These are phyloP conservation scores for Bolboschoenus planiculmis DNA, from an alignment of 176 grass and related monocot species.

Conservation along the genomic window DNA sequence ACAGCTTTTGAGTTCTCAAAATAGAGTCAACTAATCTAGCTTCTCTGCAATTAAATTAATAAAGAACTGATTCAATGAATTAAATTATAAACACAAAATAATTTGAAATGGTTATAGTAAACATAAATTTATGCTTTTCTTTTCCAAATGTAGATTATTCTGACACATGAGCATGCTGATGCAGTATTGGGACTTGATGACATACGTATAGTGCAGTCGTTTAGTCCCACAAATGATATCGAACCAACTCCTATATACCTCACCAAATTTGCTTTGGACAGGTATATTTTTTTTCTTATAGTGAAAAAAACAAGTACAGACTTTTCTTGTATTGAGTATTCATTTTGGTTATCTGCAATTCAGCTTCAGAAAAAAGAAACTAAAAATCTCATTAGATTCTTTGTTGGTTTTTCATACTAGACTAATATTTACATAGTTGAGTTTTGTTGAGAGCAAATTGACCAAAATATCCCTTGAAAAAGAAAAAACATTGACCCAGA, in stretches of 20 bases:
- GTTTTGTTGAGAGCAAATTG: background rate
- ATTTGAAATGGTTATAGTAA: background rate
- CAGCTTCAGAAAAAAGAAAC: background rate
- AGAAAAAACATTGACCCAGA: background rate
- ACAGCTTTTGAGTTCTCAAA: background rate
- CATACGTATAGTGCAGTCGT: conserved; percentile 66
- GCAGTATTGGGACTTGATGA: conserved; percentile 91
- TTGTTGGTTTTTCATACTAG: background rate
- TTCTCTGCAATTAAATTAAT: background rate
- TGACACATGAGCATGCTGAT: conserved; percentile 96
- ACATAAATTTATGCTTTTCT: background rate
- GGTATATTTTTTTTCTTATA: conserved; percentile 34
- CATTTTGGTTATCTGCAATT: background rate
- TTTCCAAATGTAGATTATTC: conserved; percentile 60
- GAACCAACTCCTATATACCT: conserved; percentile 87
- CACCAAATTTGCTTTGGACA: conserved; percentile 75
- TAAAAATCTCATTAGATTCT: background rate
- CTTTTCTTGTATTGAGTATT: background rate
- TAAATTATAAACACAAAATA: background rate
- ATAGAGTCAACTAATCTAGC: background rate
- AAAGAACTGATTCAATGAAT: background rate
- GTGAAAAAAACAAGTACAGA: background rate
- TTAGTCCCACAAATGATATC: conserved; percentile 78
- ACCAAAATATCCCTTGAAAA: background rate
- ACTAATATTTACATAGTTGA: background rate